Evolutionary conservation across 202 grass and related monocot species (phyloP), one percentile per base, ranked within the genome.

Genomic region (Setaria italica): DNA sequence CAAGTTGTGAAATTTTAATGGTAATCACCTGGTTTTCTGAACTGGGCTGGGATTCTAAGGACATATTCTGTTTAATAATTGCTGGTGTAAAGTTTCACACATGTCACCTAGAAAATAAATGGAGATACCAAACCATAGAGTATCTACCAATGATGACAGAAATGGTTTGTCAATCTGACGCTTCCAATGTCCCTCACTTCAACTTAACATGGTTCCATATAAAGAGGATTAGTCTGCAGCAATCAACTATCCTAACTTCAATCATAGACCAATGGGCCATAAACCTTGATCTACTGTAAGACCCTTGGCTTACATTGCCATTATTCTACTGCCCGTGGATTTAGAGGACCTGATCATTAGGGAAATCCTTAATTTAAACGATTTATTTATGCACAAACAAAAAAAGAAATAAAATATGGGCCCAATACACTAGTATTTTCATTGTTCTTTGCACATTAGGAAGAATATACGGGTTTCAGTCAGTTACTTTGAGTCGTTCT

Each of bases 181-280:
- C 58, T 32, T 57, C 13, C 5, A 3, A 55, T 76, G 34, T 32
- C 20, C 72, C 41, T 63, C 49, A 15, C 32, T 34, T 62, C 4
- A 42, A 76, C 62, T 55, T 50, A n/a, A 59, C 41, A 57, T 82
- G 62, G 39, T 50, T 39, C 62, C 71, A 59, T 65, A 65, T 65
- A 53, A 37, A 5, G 29, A 74, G 20, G 34, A 53, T 62, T 53
- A 67, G n/a, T 80, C 76, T 80, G 15, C 34, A 64, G 11, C 64
- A 72, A 19, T 54, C 30, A 19, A 76, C 19, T 72, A 75, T 87
- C 78, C 69, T 74, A 55, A 80, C 68, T 47, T 86, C 42, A 70
- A 48, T 70, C 34, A 63, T 57, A 57, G 70, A 51, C 37, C 75
- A 65, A 42, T 76, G 41, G 21, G 11, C 16, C 11, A 14, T 12